phyloP scores from a whole-genome alignment of 306 rosid genomes.

The Trifolium subterraneum region DNA sequence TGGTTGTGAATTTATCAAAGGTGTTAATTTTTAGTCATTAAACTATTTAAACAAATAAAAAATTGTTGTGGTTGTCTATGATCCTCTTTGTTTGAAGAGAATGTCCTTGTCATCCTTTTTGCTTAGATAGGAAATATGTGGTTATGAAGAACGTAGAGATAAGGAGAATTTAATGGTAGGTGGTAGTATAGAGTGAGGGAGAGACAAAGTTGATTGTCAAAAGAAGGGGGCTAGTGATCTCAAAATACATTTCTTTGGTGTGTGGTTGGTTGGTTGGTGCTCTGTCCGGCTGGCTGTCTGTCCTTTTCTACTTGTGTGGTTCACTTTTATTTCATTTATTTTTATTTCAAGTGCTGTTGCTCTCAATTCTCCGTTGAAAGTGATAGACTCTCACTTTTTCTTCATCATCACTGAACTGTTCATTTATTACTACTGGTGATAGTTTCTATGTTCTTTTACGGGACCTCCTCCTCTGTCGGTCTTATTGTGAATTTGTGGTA shows the following conservation, averaged over 20 bases:
- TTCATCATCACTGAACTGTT: neutral
- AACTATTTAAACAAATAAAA: neutral
- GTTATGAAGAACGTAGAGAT: neutral
- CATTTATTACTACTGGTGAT: neutral
- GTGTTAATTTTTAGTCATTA: too few relatives aligned
- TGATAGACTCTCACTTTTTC: neutral
- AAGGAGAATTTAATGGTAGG: neutral
- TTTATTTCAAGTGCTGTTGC: constrained; percentile 18
- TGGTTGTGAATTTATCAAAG: neutral
- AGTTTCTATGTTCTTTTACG: neutral
- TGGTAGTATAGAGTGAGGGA: neutral
- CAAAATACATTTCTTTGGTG: neutral
- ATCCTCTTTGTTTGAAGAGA: too few relatives aligned
- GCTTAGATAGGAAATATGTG: constrained; percentile 3
- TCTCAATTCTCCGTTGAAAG: neutral
- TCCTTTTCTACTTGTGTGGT: neutral
- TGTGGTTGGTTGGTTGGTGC: neutral
- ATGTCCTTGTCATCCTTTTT: neutral
- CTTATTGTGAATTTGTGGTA: too few relatives aligned
- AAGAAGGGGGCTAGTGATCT: neutral
- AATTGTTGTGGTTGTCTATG: neutral
- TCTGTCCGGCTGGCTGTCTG: neutral
- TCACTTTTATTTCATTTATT: neutral
- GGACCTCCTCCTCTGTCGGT: neutral
- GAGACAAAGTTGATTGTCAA: neutral